These are phyloP conservation scores for Urtica urens DNA, from an alignment of 306 rosid species.

Conservation along the genomic window DNA sequence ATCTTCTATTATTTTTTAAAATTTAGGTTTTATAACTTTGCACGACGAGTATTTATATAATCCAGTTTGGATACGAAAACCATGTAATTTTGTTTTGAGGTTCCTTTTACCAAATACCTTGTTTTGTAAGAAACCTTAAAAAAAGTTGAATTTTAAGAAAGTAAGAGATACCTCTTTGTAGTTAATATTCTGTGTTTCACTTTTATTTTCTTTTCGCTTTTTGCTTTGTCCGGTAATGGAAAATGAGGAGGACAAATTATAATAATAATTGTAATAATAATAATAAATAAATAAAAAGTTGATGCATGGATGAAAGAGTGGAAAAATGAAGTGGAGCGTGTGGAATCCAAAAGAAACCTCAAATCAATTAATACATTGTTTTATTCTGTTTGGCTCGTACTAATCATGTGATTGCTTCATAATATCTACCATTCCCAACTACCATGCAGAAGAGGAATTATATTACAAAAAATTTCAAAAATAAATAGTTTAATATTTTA, in stretches of 20 bases:
- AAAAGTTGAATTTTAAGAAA: conserved; percentile 38
- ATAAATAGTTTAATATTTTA: conserved; percentile 2
- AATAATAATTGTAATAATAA: neutral
- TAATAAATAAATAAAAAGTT: conserved; percentile 13
- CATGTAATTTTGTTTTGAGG: conserved; percentile 1
- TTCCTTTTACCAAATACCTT: conserved; percentile 23
- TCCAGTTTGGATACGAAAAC: too few relatives aligned
- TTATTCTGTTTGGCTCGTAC: conserved; percentile 27
- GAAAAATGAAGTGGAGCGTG: conserved; percentile 12
- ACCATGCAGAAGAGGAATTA: conserved; percentile 24
- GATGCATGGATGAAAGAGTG: conserved; percentile 13
- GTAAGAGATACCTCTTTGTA: conserved; percentile 31
- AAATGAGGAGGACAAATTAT: neutral
- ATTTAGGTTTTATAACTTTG: too few relatives aligned
- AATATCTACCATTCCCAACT: conserved; percentile 77
- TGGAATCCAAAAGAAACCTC: conserved; percentile 27
- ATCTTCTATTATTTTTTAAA: too few relatives aligned
- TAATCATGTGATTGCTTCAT: conserved; percentile 57
- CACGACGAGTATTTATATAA: too few relatives aligned
- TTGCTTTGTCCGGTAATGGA: conserved; percentile 27
- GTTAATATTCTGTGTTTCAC: conserved; percentile 27
- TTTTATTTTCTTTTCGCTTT: conserved; percentile 31
- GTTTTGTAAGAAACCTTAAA: conserved; percentile 39
- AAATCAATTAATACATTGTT: conserved; percentile 28
- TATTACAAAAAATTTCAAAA: neutral